Evolutionary conservation across 2,329 filamentous ascomycete genomes (phyloP).

Genomic region (Penicillium sp.): DNA sequence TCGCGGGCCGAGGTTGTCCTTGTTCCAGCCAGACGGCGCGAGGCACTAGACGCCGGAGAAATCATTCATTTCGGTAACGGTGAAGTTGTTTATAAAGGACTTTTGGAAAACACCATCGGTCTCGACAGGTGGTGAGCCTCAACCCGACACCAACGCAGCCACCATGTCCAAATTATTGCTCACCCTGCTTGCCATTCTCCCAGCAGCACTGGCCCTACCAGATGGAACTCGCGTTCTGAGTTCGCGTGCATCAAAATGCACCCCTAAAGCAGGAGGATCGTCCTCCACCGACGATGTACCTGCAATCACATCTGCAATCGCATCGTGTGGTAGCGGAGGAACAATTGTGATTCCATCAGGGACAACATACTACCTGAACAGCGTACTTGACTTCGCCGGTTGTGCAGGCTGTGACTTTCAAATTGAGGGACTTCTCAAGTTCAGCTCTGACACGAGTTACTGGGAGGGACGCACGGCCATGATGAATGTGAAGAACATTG

Average conservation of each 20-base stretch:
- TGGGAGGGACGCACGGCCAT: slow-evolving; percentile 50
- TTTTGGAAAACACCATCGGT: too few relatives aligned
- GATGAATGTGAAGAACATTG: slow-evolving; percentile 44
- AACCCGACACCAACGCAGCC: background rate
- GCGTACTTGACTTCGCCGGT: slow-evolving; percentile 47
- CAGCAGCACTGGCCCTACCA: slow-evolving; percentile 7
- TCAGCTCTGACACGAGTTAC: slow-evolving; percentile 43
- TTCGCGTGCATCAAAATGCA: slow-evolving; percentile 36
- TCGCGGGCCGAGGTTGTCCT: background rate
- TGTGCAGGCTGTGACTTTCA: slow-evolving; percentile 53
- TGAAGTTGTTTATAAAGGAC: background rate
- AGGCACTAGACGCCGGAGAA: background rate
- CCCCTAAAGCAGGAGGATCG: slow-evolving; percentile 33
- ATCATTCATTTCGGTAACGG: background rate
- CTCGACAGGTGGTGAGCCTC: too few relatives aligned
- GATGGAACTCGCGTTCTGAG: slow-evolving; percentile 2
- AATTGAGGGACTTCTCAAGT: slow-evolving; percentile 50
- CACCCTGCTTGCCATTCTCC: slow-evolving; percentile 8
- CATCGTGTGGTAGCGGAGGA: slow-evolving; percentile 48
- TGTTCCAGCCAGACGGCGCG: slow-evolving; percentile 8
- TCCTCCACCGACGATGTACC: slow-evolving; percentile 48
- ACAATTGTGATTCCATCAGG: slow-evolving; percentile 50
- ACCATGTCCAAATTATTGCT: slow-evolving; percentile 7
- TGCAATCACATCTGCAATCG: slow-evolving; percentile 49
- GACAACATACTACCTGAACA: slow-evolving; percentile 49